Conservation (phyloP, 208 protist genomes). For the Strigomonas oncopelti region DNA sequence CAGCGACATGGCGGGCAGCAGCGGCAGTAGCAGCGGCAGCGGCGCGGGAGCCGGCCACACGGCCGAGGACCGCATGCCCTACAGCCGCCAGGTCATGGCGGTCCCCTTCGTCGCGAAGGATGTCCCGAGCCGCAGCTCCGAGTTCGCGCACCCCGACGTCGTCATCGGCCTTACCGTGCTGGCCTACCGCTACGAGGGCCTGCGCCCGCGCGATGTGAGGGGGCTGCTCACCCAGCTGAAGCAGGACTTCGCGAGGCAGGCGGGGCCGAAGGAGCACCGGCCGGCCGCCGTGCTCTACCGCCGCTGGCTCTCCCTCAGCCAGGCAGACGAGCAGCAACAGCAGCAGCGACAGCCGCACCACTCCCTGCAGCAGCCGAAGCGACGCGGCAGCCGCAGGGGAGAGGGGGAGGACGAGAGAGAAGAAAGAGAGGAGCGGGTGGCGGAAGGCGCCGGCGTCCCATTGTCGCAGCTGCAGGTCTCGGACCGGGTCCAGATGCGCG, state of each 20-base stretch:
- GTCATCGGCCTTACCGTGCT: constrained; percentile 91
- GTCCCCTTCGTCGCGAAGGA: constrained; percentile 96
- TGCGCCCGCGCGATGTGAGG: constrained; percentile 76
- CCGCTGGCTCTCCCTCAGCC: constrained; percentile 69
- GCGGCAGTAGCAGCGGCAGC: constrained; percentile 1
- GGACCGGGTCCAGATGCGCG: constrained; percentile 57
- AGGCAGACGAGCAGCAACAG: constrained; percentile 15
- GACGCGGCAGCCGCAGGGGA: background rate
- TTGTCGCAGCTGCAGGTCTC: constrained; percentile 85
- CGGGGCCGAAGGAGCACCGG: constrained; percentile 82
- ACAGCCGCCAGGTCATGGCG: constrained; percentile 80
- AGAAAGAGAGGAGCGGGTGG: constrained; percentile 6
- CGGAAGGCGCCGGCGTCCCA: constrained; percentile 58
- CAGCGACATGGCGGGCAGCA: constrained; percentile 48
- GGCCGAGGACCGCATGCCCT: constrained; percentile 52
- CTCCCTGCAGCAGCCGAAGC: background rate
- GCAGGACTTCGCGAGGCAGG: constrained; percentile 80
- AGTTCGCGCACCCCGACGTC: constrained; percentile 95
- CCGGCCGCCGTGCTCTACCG: constrained; percentile 77
- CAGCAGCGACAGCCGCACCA: constrained; percentile 1
- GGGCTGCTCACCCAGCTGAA: constrained; percentile 81
- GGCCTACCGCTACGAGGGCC: constrained; percentile 90
- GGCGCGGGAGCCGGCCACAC: constrained; percentile 8
- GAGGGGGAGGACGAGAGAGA: constrained; percentile 21
- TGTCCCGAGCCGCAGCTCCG: constrained; percentile 88